Conservation (phyloP, 2,329 filamentous ascomycete genomes). For the Leptosphaerulina australis region DNA sequence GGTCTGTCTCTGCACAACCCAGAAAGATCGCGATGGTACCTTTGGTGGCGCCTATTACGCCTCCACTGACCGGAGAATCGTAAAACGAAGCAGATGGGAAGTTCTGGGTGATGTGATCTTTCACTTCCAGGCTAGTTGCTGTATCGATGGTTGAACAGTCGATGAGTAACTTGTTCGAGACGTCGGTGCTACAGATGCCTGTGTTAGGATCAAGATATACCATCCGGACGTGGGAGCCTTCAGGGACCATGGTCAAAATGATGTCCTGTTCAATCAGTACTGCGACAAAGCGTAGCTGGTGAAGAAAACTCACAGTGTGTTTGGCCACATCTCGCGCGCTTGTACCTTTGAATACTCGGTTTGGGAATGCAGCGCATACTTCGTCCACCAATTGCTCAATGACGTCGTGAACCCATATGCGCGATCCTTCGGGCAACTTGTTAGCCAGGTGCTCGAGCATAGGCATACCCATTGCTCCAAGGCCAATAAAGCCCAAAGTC, state of each 20-base stretch:
- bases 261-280: constrained; percentile 49
- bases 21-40: constrained; percentile 63
- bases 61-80: constrained; percentile 61
- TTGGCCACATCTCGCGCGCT: constrained; percentile 58
- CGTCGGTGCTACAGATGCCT: constrained; percentile 52
- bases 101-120: constrained; percentile 46
- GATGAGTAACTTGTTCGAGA: constrained; percentile 56
- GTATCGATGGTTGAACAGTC: constrained; percentile 65
- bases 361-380: constrained; percentile 50
- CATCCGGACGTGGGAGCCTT: constrained; percentile 57
- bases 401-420: constrained; percentile 59
- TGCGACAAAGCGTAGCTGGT: not conserved
- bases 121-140: constrained; percentile 56
- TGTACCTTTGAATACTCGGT: constrained; percentile 47
- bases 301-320: constrained; percentile 52
- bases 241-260: constrained; percentile 61
- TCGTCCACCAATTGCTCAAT: constrained; percentile 52
- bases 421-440: constrained; percentile 52
- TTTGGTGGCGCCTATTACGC: constrained; percentile 58
- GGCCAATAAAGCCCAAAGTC: constrained; percentile 59
- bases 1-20: constrained; percentile 55
- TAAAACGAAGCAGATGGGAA: constrained; percentile 57
- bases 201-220: constrained; percentile 57
- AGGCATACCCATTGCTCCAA: constrained; percentile 62
- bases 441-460: constrained; percentile 59